phyloP scores from a whole-genome alignment of 768 basidiomycete species.

The Termitomyces sp. region DNA sequence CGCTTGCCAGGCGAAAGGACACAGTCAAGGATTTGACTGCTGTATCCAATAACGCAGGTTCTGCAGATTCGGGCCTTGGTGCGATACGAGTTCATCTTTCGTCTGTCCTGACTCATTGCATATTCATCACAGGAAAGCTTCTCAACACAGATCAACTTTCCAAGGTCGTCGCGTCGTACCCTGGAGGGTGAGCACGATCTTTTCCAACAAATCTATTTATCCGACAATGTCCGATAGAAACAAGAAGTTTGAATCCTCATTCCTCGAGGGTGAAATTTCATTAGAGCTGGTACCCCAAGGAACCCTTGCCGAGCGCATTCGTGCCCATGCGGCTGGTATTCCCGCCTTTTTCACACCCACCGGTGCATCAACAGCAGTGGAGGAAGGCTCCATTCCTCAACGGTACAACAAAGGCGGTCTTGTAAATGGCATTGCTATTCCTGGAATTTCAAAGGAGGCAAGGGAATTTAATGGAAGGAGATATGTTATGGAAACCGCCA shows the following conservation, averaged over 20 bases:
- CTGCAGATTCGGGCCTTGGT: slow-evolving; percentile 69
- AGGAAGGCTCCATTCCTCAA: slow-evolving; percentile 73
- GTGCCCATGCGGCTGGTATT: slow-evolving; percentile 86
- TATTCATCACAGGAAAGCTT: slow-evolving; percentile 51
- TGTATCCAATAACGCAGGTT: slow-evolving; percentile 86
- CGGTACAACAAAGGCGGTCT: slow-evolving; percentile 77
- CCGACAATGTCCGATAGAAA: slow-evolving; percentile 43
- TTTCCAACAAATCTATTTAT: neutral
- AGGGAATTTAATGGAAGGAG: slow-evolving; percentile 73
- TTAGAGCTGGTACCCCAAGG: slow-evolving; percentile 91
- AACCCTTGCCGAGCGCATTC: slow-evolving; percentile 82
- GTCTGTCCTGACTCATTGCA: neutral
- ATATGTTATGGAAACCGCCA: slow-evolving; percentile 78
- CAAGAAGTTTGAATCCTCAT: slow-evolving; percentile 79
- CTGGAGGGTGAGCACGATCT: slow-evolving; percentile 58
- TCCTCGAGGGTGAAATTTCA: slow-evolving; percentile 75
- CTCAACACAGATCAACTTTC: slow-evolving; percentile 70
- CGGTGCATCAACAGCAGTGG: slow-evolving; percentile 80
- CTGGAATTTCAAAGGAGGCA: slow-evolving; percentile 72
- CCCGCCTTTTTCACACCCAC: slow-evolving; percentile 95
- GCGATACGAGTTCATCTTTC: slow-evolving; percentile 5
- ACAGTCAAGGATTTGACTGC: slow-evolving; percentile 66
- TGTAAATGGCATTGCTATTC: slow-evolving; percentile 61
- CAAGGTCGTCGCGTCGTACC: slow-evolving; percentile 87
- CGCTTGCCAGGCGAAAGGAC: slow-evolving; percentile 69